Base-by-base conservation (phyloP, 805 yeast genomes). In the Metschnikowia lochheadii region DNA sequence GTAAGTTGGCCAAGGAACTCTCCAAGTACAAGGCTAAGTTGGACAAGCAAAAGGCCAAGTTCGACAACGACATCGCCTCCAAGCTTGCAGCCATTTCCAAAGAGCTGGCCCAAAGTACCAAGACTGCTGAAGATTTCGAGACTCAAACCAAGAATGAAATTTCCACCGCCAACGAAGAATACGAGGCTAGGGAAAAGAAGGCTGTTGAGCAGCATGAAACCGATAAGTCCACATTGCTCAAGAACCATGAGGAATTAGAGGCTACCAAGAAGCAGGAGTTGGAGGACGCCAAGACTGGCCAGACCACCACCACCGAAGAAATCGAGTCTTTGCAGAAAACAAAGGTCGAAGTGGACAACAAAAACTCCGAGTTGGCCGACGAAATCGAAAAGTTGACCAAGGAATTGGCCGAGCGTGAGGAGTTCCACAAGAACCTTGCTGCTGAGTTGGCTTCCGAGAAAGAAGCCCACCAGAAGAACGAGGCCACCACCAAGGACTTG, bases 201-300 rank as follows among this genome's bases (percentile, higher is more conserved):
- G 79, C 82, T 6, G 75, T 74, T 40, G 78, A 65, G 43, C 67
- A 72, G 49, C 84, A 80, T 57, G 70, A 56, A 13, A 62, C 61
- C 18, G 77, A 77, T 58, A 76, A 75, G 60, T 77, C 72, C 46
- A 68, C 69, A 29, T 64, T 78, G 48, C 50, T 62, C 39, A 66
- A 65, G 54, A 76, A 72, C 54, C 78, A 77, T 50, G 78, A 68
- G 41, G 73, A 75, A 53, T 69, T 76, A 59, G 72, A 69, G 48
- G 73, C 72, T 20, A 73, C 78, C 53, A 74, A 73, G 62, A 65
- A 69, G 49, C 75, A 72, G 54, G 77, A 72, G 51, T 65, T 73
- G 52, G 71, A 64, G 49, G 76, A 72, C 37, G 63, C 80, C 26
- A 70, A 75, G 53, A 57, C 67, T 10, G 66, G 66, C 39, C 77